A percentile compares a stretch with the other conserved stretches of the same genome.
phyloP scores from a whole-genome alignment of 768 basidiomycete genomes.

The Rhizopogon vulgaris region DNA sequence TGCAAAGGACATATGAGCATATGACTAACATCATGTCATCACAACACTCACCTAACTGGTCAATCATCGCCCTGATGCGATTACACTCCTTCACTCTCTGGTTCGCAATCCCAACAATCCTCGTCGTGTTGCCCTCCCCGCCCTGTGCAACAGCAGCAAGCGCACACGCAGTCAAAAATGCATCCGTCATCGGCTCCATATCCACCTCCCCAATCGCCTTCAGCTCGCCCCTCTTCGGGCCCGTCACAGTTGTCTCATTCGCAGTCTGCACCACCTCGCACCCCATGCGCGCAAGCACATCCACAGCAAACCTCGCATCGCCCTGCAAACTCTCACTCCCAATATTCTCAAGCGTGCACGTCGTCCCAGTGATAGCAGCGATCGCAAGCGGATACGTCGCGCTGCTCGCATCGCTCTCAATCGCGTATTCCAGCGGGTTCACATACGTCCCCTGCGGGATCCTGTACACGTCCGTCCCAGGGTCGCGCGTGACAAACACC shows the following conservation, averaged over 20 bases:
- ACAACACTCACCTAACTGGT: conserved; percentile 68
- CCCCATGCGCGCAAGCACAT: conserved; percentile 92
- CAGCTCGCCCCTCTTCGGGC: conserved; percentile 77
- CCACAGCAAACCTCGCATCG: conserved; percentile 93
- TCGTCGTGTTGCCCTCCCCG: conserved; percentile 51
- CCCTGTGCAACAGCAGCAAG: conserved; percentile 82
- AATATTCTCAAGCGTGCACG: conserved; percentile 90
- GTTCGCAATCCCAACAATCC: conserved; percentile 94
- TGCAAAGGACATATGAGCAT: conserved; percentile 21
- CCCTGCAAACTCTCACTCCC: conserved; percentile 89
- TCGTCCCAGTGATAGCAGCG: conserved; percentile 95
- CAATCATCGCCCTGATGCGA: conserved; percentile 93
- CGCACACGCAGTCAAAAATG: conserved; percentile 92
- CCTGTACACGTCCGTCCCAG: conserved; percentile 68
- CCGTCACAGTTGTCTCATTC: conserved; percentile 86
- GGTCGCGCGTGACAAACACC: conserved; percentile 65
- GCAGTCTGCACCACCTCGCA: conserved; percentile 85
- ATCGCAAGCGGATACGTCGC: conserved; percentile 97
- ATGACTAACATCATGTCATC: neutral
- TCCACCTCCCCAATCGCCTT: conserved; percentile 76
- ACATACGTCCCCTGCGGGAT: conserved; percentile 77
- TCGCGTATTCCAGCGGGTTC: conserved; percentile 77
- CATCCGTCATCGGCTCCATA: conserved; percentile 99
- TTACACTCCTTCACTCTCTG: conserved; percentile 99
- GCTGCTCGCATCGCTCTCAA: conserved; percentile 93